Base-by-base conservation (phyloP, 495 filamentous ascomycete genomes). In the Penicillium daleae region DNA sequence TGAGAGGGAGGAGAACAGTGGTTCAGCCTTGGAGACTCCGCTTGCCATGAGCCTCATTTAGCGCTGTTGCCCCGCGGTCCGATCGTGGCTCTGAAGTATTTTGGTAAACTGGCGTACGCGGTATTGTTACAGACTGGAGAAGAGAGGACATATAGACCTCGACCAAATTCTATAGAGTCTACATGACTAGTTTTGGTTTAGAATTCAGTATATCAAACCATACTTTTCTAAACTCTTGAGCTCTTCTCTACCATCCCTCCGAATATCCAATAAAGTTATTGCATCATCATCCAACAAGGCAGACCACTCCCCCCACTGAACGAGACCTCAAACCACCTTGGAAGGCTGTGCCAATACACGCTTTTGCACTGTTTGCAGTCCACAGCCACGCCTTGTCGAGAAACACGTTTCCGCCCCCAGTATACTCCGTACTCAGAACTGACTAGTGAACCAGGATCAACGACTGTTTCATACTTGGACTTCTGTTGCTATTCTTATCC, bases 31-130 rank as follows among this genome's bases (percentile, higher is more conserved):
- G 51, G 51, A 32, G 51, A 22, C 29, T 54, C 51, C 51, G 51
- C 51, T 54, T 12, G 31, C 9, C 27, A 62, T 53, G 60, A 63
- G 60, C 60, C 60, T 63, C 53, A 63, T 52, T 63, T 57, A 63
- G 60, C 60, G 60, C 60, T 55, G 49, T 48, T 29, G 46, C 46
- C 46, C 46, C 46, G 24, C 42, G 42, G 42, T 46, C 42, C 42
- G 42, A 46, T 46, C 42, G 42, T 46, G 42, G 40, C 40, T 44
- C 40, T 19, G 40, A 44, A 19, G 2, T 7, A 9, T 33, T 31
- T 31, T n/a, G 33, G 17, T 17, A 40, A 40, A 17, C 15, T 3
- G 15, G 6, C 39, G 2, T 42, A 19, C n/a, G 9, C 6, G 17
- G 39, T 42, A 42, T 42, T 42, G 39, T 42, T 42, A 42, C n/a